Base-by-base conservation (phyloP, 2,329 filamentous ascomycete genomes). In the Elsinoe arachidis region DNA sequence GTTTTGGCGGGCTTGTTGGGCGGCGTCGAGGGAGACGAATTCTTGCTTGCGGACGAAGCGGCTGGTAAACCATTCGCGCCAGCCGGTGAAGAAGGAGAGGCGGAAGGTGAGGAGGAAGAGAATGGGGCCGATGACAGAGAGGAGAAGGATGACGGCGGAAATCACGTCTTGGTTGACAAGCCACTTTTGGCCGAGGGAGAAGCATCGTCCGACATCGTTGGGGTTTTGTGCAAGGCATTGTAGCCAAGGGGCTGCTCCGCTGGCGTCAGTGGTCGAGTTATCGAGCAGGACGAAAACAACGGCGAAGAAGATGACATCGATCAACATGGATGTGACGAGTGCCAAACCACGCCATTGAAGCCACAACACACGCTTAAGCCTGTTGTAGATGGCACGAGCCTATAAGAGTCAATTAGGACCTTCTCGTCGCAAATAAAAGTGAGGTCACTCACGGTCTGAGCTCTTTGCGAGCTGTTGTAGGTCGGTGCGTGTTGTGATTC, bases 291-390 rank as follows among this genome's bases (percentile, higher is more conserved):
- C 86, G 68, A 97, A 97, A 56, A 96, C 81, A 46, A 96, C 78
- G 1, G 91, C 86, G 72, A 97, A 96, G 78, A 96, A 96, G 66
- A 96, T 84, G 61, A 97, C 90, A 69, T 97, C 91, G 59, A 83
- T 81, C 58, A 96, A 81, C 64, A 97, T 95, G 68, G 96, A 86
- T 55, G 95, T 77, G 12, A 96, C 90, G 60, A 97, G 88, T 43
- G 84, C 82, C 60, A 96, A 92, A 44, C 91, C 92, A 64, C 92
- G 83, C 93, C 93, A 99, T 72, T 99, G 93, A 3, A 97, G 81
- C 68, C 88, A 84, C 37, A 99, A 81, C 15, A 97, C 90, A 63
- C 90, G 86, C 62, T 85, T 84, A 37, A 99, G 82, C 64, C 93
- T 84, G 61, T 88, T 85, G 69, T 95, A 96, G 1, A 95, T 89